Evolutionary conservation across 768 basidiomycete genomes (phyloP), one percentile per base, ranked within the genome.

Genomic region (Strobilomyces confusus): DNA sequence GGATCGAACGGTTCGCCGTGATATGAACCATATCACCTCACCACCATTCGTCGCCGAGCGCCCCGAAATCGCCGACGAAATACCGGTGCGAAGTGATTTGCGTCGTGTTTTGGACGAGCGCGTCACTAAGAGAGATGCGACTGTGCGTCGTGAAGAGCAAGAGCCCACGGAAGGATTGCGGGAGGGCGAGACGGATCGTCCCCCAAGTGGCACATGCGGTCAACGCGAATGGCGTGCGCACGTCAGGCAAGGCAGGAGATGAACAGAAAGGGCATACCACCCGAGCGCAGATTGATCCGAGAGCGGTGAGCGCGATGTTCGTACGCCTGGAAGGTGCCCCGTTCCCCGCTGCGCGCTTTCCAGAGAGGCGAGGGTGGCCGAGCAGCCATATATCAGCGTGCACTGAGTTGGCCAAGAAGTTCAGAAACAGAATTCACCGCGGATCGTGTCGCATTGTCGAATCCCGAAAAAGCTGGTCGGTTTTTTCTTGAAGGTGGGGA

Each of bases 371-470:
- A n/a, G n/a, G n/a, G n/a, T n/a, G n/a, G n/a, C n/a, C n/a, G 42
- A 73, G 56, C 0, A 80, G 48, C 59, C 71, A 77, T 23, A 81
- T 57, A 0, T 78, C 72, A 8, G 68, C 75, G 29, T 71, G 57
- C 4, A 81, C 67, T 3, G 52, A 49, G 2, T 75, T 72, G 54
- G 70, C 65, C 22, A 38, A 63, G 0, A 75, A 69, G 19, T 53
- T 57, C 12, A 78, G 56, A 9, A 46, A 62, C 1, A 80, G 51
- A 77, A 80, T 44, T 66, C 58, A 32, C 69, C 69, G 4, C 42
- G 29, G 17, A 36, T 2, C 15, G 36, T 17, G 32, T 22, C 25
- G 15, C 52, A 3, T 14, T 44, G 13, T 52, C 52, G 48, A 0
- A 69, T 47, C 1, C 26, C 2, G 25, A 70, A 56, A 25, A 51